Conservation (phyloP, 106 monocot genomes). For the Iris macrosiphon region DNA sequence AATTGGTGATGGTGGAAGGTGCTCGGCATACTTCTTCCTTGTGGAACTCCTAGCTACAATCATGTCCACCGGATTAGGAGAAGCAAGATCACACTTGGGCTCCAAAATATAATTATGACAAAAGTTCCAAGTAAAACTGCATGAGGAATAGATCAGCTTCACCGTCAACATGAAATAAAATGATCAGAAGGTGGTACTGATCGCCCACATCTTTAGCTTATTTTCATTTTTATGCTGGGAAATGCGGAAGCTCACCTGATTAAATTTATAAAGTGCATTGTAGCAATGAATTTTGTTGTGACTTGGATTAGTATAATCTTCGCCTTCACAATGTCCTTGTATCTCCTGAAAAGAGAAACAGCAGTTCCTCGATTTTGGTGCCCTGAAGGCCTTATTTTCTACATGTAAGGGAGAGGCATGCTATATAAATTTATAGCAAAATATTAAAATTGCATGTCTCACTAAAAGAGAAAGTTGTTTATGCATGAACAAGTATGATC, state of each 20-base stretch:
- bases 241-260: background rate
- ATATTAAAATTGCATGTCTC: too few relatives aligned
- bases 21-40: background rate
- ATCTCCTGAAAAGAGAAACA: too few relatives aligned
- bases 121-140: slow-evolving; percentile 5
- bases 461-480: too few relatives aligned
- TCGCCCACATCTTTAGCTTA: too few relatives aligned
- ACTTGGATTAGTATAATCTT: slow-evolving; percentile 1
- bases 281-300: background rate
- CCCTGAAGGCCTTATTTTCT: too few relatives aligned
- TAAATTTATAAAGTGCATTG: background rate
- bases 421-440: too few relatives aligned
- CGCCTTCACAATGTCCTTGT: too few relatives aligned
- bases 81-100: slow-evolving; percentile 1
- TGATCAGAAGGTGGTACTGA: too few relatives aligned
- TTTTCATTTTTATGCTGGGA: background rate
- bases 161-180: too few relatives aligned
- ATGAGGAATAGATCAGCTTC: background rate
- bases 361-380: too few relatives aligned
- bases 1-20: background rate
- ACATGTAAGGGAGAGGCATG: too few relatives aligned
- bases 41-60: background rate
- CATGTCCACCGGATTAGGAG: background rate
- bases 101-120: background rate
- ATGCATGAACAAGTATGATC: too few relatives aligned